These are phyloP conservation scores for Naganishia vaughanmartiniae DNA, from an alignment of 768 basidiomycete species.

Conservation along the genomic window DNA sequence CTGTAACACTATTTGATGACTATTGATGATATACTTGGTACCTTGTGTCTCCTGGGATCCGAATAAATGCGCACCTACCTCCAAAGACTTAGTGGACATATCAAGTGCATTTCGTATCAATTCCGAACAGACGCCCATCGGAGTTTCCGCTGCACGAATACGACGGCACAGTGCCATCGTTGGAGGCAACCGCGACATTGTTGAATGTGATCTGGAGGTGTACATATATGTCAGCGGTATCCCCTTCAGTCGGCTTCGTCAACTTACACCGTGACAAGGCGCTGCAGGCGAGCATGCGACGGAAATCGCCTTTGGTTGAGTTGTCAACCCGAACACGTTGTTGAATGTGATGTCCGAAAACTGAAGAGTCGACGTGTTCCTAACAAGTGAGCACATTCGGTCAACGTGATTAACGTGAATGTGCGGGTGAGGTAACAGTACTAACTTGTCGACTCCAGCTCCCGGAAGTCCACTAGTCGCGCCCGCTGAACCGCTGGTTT, in stretches of 20 bases:
- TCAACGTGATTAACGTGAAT: background rate
- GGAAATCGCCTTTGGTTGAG: background rate
- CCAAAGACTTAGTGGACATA: too few species aligned
- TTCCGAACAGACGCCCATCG: background rate
- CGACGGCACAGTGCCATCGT: background rate
- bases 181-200: background rate
- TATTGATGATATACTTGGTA: too few species aligned
- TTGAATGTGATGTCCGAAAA: background rate
- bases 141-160: slow-evolving; percentile 4
- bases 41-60: too few species aligned
- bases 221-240: background rate
- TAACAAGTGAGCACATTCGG: background rate
- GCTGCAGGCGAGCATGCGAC: background rate
- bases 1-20: too few species aligned
- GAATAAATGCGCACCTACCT: too few species aligned
- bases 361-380: background rate
- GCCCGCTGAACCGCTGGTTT: background rate
- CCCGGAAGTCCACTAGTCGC: background rate
- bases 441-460: background rate
- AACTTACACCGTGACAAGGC: background rate
- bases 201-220: background rate
- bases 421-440: background rate
- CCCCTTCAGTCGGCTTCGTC: background rate
- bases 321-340: background rate
- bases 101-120: background rate